Percentiles rank a stretch among this genome's conserved stretches.
phyloP scores from a whole-genome alignment of 2,329 filamentous ascomycete genomes.

The Aspergillus glaucus region DNA sequence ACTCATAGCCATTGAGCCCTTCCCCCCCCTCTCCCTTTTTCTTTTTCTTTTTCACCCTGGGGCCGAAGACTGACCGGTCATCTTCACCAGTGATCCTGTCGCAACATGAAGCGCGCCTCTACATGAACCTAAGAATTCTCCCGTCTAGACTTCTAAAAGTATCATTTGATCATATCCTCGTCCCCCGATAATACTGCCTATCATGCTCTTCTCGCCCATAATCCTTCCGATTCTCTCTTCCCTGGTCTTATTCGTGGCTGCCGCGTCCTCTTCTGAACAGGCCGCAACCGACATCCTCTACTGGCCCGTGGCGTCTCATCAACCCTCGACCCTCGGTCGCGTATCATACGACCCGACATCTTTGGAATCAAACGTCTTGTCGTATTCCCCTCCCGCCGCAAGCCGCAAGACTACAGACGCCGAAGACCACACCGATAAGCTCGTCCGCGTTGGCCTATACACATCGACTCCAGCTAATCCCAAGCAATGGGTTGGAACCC shows the following conservation, averaged over 20 bases:
- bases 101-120: not conserved
- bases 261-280: conserved; percentile 12
- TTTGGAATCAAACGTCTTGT: conserved; percentile 29
- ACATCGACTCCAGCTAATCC: conserved; percentile 27
- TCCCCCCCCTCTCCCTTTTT: not conserved
- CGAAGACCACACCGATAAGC: conserved; percentile 36
- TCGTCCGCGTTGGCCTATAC: conserved; percentile 50
- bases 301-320: conserved; percentile 28
- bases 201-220: not conserved
- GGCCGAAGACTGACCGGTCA: not conserved
- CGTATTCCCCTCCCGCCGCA: conserved; percentile 31
- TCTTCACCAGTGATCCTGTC: not conserved
- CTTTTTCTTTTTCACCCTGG: not conserved
- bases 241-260: conserved; percentile 10
- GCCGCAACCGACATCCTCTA: conserved; percentile 31
- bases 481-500: conserved; percentile 36
- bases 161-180: not conserved
- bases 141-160: not conserved
- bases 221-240: conserved; percentile 7
- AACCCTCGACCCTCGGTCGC: conserved; percentile 33
- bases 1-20: not conserved
- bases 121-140: not conserved
- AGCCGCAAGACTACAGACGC: conserved; percentile 4
- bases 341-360: conserved; percentile 37
- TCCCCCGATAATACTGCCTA: not conserved